Evolutionary conservation across 2,329 filamentous ascomycete species (phyloP).

Genomic region (Ophiostoma fasciatum): DNA sequence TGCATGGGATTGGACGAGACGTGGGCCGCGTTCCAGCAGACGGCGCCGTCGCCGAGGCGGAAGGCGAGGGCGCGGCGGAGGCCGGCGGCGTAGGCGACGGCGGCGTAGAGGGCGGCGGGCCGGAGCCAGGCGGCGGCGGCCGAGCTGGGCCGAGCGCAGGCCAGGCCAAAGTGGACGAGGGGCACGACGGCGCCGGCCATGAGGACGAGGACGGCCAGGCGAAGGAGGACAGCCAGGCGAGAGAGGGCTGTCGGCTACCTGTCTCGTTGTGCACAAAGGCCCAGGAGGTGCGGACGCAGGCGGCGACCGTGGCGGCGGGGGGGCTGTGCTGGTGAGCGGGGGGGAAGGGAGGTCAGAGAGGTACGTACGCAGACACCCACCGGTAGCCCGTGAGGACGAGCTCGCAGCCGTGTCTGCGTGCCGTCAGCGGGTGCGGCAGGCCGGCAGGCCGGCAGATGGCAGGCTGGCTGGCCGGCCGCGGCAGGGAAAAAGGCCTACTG

Average conservation of each 20-base stretch:
- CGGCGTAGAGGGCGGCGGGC: constrained; percentile 21
- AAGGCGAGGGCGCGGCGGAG: constrained; percentile 12
- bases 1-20: no score
- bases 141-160: constrained; percentile 7
- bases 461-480: no score
- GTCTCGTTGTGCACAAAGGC: constrained; percentile 17
- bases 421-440: no score
- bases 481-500: no score
- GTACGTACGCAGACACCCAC: constrained; percentile 7
- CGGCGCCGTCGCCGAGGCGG: background rate
- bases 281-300: constrained; percentile 15
- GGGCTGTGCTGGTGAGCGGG: constrained; percentile 11
- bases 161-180: constrained; percentile 40
- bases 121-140: constrained; percentile 18
- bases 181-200: constrained; percentile 49
- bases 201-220: constrained; percentile 32
- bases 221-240: background rate
- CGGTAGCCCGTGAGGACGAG: constrained; percentile 20
- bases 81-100: constrained; percentile 21
- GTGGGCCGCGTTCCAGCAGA: background rate
- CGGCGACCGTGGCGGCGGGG: constrained; percentile 13
- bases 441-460: no score
- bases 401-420: no score
- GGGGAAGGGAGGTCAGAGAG: background rate
- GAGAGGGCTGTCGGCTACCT: constrained; percentile 7